These are phyloP conservation scores for Trichoderma cornu-damae DNA, from an alignment of 2,329 filamentous ascomycete genomes.

Conservation along the genomic window DNA sequence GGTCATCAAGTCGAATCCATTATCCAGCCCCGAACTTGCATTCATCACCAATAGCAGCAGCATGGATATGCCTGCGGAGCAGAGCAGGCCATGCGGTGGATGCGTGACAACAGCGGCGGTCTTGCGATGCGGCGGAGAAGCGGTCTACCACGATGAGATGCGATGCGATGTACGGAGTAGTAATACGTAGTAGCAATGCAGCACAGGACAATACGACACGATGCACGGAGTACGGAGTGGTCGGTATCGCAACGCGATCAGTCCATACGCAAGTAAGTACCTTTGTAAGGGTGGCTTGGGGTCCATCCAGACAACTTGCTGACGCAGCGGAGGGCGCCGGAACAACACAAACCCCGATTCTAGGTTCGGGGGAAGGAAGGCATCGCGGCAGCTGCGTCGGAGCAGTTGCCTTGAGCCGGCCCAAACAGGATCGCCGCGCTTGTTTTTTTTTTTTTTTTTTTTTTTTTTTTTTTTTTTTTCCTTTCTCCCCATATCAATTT, in stretches of 20 bases:
- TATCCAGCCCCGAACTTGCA: neutral
- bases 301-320: neutral
- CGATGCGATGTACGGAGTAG: no score
- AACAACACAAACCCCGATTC: conserved; percentile 8
- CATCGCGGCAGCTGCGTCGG: neutral
- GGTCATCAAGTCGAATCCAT: neutral
- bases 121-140: neutral
- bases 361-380: neutral
- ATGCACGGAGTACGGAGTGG: neutral
- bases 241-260: no score
- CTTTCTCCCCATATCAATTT: neutral
- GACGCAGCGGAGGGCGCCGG: neutral
- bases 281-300: neutral
- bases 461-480: neutral
- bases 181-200: neutral
- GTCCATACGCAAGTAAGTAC: no score
- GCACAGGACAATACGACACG: neutral
- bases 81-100: neutral
- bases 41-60: neutral
- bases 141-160: neutral
- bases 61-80: neutral
- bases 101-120: neutral
- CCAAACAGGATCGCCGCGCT: no score
- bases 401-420: neutral
- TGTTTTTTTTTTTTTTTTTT: no score